These are phyloP conservation scores for Fusarium zealandicum DNA, from an alignment of 2,329 filamentous ascomycete species.

Conservation along the genomic window DNA sequence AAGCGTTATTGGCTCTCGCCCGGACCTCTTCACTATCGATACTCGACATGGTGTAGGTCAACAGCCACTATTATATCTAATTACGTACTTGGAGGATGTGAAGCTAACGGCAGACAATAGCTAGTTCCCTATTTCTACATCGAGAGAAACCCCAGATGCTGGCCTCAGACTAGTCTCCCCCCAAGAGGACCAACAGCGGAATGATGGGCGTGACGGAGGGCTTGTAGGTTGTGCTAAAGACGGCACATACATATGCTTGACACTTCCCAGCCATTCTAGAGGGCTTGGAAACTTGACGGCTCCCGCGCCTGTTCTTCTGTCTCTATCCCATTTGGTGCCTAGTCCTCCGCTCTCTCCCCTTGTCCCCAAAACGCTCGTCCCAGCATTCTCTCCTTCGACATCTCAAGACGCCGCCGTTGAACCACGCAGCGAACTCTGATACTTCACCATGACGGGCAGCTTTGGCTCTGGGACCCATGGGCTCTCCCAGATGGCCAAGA, in stretches of 20 bases:
- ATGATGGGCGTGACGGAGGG: neutral
- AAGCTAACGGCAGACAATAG: neutral
- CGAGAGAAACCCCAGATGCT: no score
- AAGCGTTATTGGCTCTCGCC: neutral
- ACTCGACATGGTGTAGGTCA: no score
- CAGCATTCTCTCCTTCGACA: neutral
- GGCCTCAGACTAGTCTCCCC: neutral
- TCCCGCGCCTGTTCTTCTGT: neutral
- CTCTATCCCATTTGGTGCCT: neutral
- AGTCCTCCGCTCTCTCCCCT: neutral
- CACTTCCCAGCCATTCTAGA: neutral
- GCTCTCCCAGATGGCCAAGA: constrained; percentile 29
- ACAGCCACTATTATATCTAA: neutral
- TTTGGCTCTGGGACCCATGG: constrained; percentile 38
- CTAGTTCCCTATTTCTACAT: neutral
- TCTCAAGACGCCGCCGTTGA: neutral
- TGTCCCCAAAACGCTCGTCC: neutral
- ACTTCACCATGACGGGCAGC: constrained; percentile 22
- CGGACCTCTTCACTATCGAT: neutral
- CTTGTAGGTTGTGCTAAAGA: neutral
- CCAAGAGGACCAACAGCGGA: neutral
- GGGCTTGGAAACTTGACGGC: neutral
- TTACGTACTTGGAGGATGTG: neutral
- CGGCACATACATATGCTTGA: constrained; percentile 1
- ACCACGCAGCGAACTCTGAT: neutral